These are phyloP conservation scores for Gymnopilus junonius DNA, from an alignment of 768 basidiomycete species.

Conservation along the genomic window DNA sequence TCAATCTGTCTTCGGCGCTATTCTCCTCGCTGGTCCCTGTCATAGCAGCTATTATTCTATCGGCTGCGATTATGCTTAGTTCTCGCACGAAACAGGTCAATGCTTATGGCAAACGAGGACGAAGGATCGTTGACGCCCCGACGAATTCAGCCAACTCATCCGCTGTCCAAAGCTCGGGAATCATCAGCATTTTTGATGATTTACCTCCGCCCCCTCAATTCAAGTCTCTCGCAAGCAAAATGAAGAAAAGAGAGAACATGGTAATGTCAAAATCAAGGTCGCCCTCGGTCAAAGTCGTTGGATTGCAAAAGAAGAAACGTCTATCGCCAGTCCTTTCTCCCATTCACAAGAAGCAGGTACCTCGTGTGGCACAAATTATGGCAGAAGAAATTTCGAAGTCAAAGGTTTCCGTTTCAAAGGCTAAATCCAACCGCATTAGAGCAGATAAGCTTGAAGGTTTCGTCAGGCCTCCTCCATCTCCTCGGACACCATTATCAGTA, in stretches of 20 bases:
- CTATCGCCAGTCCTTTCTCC: slow-evolving; percentile 41
- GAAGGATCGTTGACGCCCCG: slow-evolving; percentile 59
- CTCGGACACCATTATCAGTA: slow-evolving; percentile 38
- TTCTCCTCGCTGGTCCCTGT: slow-evolving; percentile 8
- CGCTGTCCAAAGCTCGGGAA: slow-evolving; percentile 21
- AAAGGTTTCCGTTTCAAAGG: slow-evolving; percentile 15
- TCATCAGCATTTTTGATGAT: slow-evolving; percentile 48
- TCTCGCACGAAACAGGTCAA: slow-evolving; percentile 67
- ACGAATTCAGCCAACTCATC: slow-evolving; percentile 26
- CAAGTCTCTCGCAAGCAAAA: slow-evolving; percentile 44
- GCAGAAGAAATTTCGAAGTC: slow-evolving; percentile 20
- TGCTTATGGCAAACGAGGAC: slow-evolving; percentile 65
- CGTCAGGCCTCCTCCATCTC: slow-evolving; percentile 33
- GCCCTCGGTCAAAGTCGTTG: slow-evolving; percentile 42
- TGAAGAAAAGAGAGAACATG: slow-evolving; percentile 51
- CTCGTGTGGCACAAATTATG: slow-evolving; percentile 35
- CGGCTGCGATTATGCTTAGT: slow-evolving; percentile 51
- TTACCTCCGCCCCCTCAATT: slow-evolving; percentile 42
- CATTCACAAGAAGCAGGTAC: slow-evolving; percentile 33
- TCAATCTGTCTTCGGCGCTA: background rate
- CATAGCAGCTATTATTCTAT: slow-evolving; percentile 2
- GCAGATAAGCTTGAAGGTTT: background rate
- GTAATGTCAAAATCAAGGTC: slow-evolving; percentile 35
- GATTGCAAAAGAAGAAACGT: slow-evolving; percentile 44
- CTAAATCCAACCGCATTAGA: slow-evolving; percentile 17